Evolutionary conservation across 1,284 basidiomycete species (phyloP), one percentile per base, ranked within the genome.

Genomic region (Pisolithus thermaeus): DNA sequence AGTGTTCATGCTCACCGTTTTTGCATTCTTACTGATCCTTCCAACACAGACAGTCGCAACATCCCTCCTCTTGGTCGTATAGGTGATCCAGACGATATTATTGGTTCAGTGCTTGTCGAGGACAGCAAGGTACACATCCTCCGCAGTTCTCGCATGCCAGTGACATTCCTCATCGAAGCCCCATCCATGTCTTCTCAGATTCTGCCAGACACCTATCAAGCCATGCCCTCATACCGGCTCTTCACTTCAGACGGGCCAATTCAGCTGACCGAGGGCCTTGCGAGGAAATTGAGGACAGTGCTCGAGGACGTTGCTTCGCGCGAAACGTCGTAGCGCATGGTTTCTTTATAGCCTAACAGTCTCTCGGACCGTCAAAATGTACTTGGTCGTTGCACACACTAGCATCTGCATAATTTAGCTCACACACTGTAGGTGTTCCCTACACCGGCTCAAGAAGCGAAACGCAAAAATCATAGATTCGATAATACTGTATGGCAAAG

Each of bases 31-130:
- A 14, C 5, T 14, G 20, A 3, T 50, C 20, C 18, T 28, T 32
- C 40, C 11, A 7, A 47, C 49, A 27, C 51, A 90, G 87, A 90
- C 60, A 73, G 76, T 46, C 75, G 87, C 32, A 90, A 90, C 52
- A 59, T 86, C 4, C 88, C 88, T 3, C 77, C 84, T 4, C 64
- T 87, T 9, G 83, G 80, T 0, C 74, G 87, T 40, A 83, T 90
- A 46, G 86, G 87, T 14, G 84, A 88, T 61, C 81, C 85, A 1
- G 88, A 90, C 58, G 88, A 91, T 63, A 91, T 91, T 55, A 73
- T 91, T 44, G 87, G 77, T 2, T 79, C 83, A 1, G 86, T 91
- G 8, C 72, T 84, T 5, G 84, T 91, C 7, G 73, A 84, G 56
- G 74, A 83, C 49, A 79, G 86, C 59, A 77, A 83, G 73, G 86